Evolutionary conservation across 768 basidiomycete species (phyloP), one percentile per base, ranked within the genome.

Genomic region (Leccinum incarnatum): DNA sequence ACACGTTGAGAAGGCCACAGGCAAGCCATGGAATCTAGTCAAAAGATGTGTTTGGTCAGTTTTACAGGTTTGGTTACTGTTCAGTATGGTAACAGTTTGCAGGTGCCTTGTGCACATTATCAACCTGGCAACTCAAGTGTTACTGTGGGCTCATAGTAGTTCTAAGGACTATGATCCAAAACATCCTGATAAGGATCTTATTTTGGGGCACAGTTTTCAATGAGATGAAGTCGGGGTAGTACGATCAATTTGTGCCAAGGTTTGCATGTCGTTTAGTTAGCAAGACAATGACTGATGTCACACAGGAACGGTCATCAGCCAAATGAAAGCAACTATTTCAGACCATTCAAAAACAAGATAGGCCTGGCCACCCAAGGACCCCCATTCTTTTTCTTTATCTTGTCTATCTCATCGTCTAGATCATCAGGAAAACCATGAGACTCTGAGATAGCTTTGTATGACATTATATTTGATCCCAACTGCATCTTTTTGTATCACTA

Each of bases 41-140:
- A 17, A 42, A 19, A 15, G 40, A 19, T 2, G n/a, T 42, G 40
- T 42, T n/a, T 7, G 3, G 40, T 42, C 5, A 0, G 8, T 42
- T 42, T 42, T 4, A 15, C 30, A 3, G 10, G 9, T 17, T 42
- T 1, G 8, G 17, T 42, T 17, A n/a, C 1, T 5, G 1, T 42
- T 40, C 5, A 1, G 15, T 42, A 42, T 42, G 15, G 5, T 42
- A 9, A 42, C 15, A 17, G 40, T 42, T 19, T 19, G 40, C 40
- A 58, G 52, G 1, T 58, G 53, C 47, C 36, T 57, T 1, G 51
- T 47, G 0, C 56, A 60, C 23, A 53, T 60, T 5, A 2, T 60
- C 15, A 60, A 60, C 17, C 17, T 54, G 4, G 54, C 32, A 0
- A 55, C 46, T 11, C 54, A 55, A 9, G 54, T 32, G 0, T 19